Base-by-base conservation (phyloP, 2,329 filamentous ascomycete genomes). In the Magnaporthales sp. region DNA sequence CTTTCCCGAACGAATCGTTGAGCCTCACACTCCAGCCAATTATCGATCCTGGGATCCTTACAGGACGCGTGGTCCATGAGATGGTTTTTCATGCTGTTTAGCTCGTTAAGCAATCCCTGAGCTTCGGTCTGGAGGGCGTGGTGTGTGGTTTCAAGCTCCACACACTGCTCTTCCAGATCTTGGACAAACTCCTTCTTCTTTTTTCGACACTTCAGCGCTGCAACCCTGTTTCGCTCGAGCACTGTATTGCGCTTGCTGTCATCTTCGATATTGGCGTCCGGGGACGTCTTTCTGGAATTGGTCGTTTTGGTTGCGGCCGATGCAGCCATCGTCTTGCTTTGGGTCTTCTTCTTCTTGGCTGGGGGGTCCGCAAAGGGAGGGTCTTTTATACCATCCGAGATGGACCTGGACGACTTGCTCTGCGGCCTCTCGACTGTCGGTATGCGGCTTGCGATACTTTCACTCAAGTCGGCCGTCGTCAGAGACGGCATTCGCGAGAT, bases 131-230 rank as follows among this genome's bases (percentile, higher is more conserved):
- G 80, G 32, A 86, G 75, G 7, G 74, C 72, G 10, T 71, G 71
- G 70, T 85, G 77, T 56, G 79, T 76, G 6, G 70, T 72, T 71
- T 86, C 83, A 61, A 86, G 70, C 0, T 73, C 76, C 10, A 74
- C 69, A 66, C 80, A 81, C 6, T 76, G 78, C 66, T 81, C 78
- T 68, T 86, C 81, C 26, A 86, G 72, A n/a, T 81, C 78, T 13
- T 75, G 75, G 26, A 83, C 79, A 79, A 81, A 84, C 70, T 80
- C 76, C 75, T 85, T 86, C 72, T 85, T 85, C 76, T 91, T 91
- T 72, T 89, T 84, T 3, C 90, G 85, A 72, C 89, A 92, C 73
- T 91, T 92, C 74, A 87, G 89, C 1, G 90, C 90, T 0, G 90
- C 90, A 2, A 90, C 78, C 10, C 90, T 83, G 74, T 93, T 93